Evolutionary conservation across 805 yeast species (phyloP), one percentile per base, ranked within the genome.

Genomic region (Candida ascalaphidarum): DNA sequence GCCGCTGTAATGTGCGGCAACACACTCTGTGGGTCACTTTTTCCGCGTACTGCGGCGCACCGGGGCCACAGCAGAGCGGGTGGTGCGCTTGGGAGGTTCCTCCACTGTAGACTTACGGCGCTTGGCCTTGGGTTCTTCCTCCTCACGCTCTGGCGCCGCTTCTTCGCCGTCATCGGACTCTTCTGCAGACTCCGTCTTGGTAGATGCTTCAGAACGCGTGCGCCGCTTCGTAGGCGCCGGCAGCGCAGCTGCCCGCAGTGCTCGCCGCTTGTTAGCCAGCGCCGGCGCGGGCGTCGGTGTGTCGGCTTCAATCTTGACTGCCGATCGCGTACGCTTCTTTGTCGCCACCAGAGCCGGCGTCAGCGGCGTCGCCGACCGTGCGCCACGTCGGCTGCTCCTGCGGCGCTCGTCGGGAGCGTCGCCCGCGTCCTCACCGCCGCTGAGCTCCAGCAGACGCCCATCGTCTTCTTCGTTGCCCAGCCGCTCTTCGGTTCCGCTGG

Each of bases 261-360:
- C 17, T 20, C 11, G 23, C 30, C 24, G 16, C 27, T 21, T 30
- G 34, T 6, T 21, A 27, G 8, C 20, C 26, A 20, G 25, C 32
- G 33, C 22, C 22, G 35, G 23, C 7, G 31, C 26, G 11, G 32
- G 17, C 3, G 25, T 7, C 11, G 31, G 42, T 2, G n/a, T n/a
- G n/a, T 20, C 36, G 3, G 35, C 37, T 20, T 34, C 47, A 13
- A 42, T 34, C 25, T 35, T 43, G 11, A 43, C 43, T 2, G 34
- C 28, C 3, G 45, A 33, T 5, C 52, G 40, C 11, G 45, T 44
- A 11, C 52, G 31, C 23, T 43, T 43, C 19, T 38, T 34, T 3
- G 35, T 19, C 12, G 34, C 19, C 39, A 10, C 32, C 39, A 17
- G 28, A 14, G 8, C 9, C 27, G 9, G 12, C 20, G 14, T 8